Percentiles rank a stretch among this genome's conserved stretches.
Conservation (phyloP, 2,329 filamentous ascomycete genomes). For the Coniochaeta pulveracea region DNA sequence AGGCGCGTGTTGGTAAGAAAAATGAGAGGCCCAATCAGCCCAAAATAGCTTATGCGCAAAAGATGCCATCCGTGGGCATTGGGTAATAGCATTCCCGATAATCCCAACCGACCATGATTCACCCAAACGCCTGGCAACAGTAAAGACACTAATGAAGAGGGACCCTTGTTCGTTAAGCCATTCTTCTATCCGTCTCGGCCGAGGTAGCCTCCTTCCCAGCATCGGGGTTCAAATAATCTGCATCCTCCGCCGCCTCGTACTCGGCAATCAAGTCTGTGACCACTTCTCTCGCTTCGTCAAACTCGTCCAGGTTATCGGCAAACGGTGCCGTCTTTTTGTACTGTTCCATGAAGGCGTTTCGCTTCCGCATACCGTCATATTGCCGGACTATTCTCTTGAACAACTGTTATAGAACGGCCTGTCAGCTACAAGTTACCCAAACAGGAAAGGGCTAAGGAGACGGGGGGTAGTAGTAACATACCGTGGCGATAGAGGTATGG, state of each 20-base stretch:
- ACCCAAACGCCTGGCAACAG: too few relatives aligned
- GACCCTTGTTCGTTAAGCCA: conserved; percentile 24
- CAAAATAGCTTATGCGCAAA: too few relatives aligned
- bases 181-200: conserved; percentile 40
- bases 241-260: conserved; percentile 89
- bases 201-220: conserved; percentile 36
- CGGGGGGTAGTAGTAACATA: conserved; percentile 24
- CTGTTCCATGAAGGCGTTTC: conserved; percentile 89
- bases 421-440: conserved; percentile 4
- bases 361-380: conserved; percentile 89
- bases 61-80: too few relatives aligned
- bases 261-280: conserved; percentile 85
- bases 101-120: too few relatives aligned
- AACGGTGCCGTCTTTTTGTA: conserved; percentile 97
- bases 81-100: too few relatives aligned
- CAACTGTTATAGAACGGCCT: too few relatives aligned
- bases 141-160: too few relatives aligned
- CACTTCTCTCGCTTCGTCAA: conserved; percentile 87
- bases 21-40: too few relatives aligned
- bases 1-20: too few relatives aligned
- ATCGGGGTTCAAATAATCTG: conserved; percentile 77
- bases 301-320: conserved; percentile 81
- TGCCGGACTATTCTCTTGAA: conserved; percentile 91
- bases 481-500: conserved; percentile 90
- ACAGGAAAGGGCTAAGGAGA: neutral